Conservation (phyloP, 805 yeast genomes). For the Candida silvatica region DNA sequence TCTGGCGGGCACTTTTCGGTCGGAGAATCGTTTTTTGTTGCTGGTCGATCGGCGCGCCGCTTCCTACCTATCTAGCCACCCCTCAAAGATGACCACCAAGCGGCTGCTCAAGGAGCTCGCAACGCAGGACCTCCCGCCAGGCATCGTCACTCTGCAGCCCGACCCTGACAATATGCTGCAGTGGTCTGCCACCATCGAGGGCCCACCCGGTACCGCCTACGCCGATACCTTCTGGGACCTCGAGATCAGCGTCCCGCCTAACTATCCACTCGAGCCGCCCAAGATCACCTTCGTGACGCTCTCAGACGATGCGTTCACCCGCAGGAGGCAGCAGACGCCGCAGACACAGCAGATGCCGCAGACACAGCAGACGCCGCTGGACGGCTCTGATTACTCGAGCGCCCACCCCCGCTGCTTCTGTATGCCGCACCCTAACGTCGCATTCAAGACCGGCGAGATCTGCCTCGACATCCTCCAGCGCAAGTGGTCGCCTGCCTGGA, state of each 20-base stretch:
- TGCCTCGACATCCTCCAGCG: constrained; percentile 56
- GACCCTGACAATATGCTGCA: constrained; percentile 28
- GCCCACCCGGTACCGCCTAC: constrained; percentile 46
- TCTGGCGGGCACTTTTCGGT: no score
- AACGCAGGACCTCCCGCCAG: no score
- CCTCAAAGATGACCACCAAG: constrained; percentile 15
- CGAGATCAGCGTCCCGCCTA: constrained; percentile 32
- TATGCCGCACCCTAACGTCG: constrained; percentile 42
- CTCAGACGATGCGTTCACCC: constrained; percentile 9
- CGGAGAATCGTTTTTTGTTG: no score
- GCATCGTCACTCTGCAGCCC: constrained; percentile 37
- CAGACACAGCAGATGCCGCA: no score
- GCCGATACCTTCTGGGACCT: constrained; percentile 45
- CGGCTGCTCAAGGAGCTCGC: constrained; percentile 32
- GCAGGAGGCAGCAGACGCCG: constrained; percentile 2
- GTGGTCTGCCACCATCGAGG: constrained; percentile 46
- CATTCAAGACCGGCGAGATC: constrained; percentile 53
- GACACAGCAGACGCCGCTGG: neutral
- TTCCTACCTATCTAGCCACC: neutral
- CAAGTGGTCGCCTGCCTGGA: constrained; percentile 74
- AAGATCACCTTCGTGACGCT: constrained; percentile 30
- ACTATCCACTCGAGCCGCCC: constrained; percentile 59
- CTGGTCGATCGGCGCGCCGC: no score
- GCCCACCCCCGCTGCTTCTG: no score
- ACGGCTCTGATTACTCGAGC: neutral